Percentiles rank a stretch among this genome's conserved stretches.
phyloP scores from a whole-genome alignment of 441 rosid genomes.

The Kokia cookei region DNA sequence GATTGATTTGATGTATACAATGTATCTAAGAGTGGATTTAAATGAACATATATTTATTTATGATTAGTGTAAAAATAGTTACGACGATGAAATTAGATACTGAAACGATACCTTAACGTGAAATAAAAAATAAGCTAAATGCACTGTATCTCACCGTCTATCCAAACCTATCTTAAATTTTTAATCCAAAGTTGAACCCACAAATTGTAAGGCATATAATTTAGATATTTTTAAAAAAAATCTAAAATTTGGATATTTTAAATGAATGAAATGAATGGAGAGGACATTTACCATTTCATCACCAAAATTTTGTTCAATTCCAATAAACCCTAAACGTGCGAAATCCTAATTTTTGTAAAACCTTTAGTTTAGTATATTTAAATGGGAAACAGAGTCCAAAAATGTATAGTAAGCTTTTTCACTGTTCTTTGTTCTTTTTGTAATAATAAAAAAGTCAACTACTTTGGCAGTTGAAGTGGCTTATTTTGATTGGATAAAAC shows the following conservation, averaged over 20 bases:
- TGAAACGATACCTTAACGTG: too few relatives aligned
- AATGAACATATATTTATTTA: too few relatives aligned
- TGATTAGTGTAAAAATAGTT: too few relatives aligned
- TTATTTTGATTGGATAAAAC: not conserved
- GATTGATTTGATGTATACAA: not conserved
- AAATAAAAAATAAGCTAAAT: too few relatives aligned
- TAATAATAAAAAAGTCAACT: not conserved
- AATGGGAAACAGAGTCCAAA: not conserved
- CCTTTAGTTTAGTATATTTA: not conserved
- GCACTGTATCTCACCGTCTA: too few relatives aligned
- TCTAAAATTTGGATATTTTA: not conserved
- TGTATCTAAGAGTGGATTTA: too few relatives aligned
- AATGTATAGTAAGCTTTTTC: not conserved
- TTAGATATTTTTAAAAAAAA: not conserved
- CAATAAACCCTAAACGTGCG: not conserved
- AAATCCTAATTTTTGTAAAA: not conserved
- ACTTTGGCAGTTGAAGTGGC: not conserved
- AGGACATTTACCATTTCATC: not conserved
- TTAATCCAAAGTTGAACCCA: not conserved
- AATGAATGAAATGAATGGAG: not conserved
- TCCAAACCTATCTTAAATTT: not conserved
- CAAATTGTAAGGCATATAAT: not conserved
- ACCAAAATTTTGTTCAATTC: not conserved
- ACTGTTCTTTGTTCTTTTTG: not conserved
- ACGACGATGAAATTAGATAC: too few relatives aligned